Evolutionary conservation across 495 filamentous ascomycete species (phyloP).

Genomic region (Neurospora sp.): DNA sequence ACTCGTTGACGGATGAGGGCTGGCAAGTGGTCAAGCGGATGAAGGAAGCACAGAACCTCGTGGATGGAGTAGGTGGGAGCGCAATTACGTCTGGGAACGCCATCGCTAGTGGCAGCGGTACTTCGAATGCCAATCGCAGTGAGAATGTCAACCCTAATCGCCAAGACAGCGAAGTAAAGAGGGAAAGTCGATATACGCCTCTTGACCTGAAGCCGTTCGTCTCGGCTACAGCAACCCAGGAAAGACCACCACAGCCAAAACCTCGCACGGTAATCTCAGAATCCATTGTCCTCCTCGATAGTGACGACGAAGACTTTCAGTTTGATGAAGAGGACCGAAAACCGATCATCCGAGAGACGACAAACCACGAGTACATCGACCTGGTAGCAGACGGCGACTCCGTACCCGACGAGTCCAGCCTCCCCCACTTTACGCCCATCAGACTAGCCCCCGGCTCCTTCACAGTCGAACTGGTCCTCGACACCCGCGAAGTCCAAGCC

Average conservation of each 20-base stretch:
- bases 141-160: not conserved
- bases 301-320: slow-evolving; percentile 1
- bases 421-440: slow-evolving; percentile 50
- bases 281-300: not conserved
- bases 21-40: slow-evolving; percentile 69
- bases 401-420: slow-evolving; percentile 17
- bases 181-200: not conserved
- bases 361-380: slow-evolving; percentile 16
- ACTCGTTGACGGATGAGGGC: slow-evolving; percentile 65
- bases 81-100: not conserved
- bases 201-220: not conserved
- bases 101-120: not conserved
- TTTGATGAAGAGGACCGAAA: slow-evolving; percentile 7
- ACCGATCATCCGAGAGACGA: not conserved
- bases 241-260: not conserved
- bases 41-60: slow-evolving; percentile 29
- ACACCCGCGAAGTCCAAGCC: slow-evolving; percentile 69
- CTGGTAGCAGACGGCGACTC: slow-evolving; percentile 31
- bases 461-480: slow-evolving; percentile 63
- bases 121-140: not conserved
- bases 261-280: not conserved
- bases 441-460: slow-evolving; percentile 53
- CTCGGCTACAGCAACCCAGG: not conserved
- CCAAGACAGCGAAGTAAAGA: not conserved
- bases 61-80: not conserved